A percentile compares a stretch with the other conserved stretches of the same genome.
Evolutionary conservation across 2,329 filamentous ascomycete species (phyloP).

Genomic region (Pyricularia sp.): DNA sequence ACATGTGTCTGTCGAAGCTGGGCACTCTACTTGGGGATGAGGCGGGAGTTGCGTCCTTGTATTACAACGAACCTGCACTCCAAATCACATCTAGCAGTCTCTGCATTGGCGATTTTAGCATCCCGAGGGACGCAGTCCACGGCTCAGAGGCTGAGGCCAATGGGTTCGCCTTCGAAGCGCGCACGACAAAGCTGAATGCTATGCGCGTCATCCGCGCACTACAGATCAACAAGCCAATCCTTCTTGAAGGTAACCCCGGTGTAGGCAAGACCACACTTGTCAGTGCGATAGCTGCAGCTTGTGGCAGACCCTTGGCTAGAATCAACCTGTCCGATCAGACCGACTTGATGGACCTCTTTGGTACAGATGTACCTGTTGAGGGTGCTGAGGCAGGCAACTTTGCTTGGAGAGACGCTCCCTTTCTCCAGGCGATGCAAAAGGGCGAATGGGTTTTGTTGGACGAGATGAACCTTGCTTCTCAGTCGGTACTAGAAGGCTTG

Average conservation of each 20-base stretch:
- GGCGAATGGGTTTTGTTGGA: conserved; percentile 96
- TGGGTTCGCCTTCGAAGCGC: conserved; percentile 71
- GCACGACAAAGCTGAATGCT: conserved; percentile 81
- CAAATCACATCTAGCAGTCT: conserved; percentile 42
- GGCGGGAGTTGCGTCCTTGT: conserved; percentile 53
- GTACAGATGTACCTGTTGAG: conserved; percentile 90
- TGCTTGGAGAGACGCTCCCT: conserved; percentile 91
- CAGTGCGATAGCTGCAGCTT: conserved; percentile 69
- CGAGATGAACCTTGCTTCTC: conserved; percentile 97
- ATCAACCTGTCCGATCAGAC: conserved; percentile 99
- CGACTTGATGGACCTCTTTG: conserved; percentile 94
- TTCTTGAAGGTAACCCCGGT: conserved; percentile 94
- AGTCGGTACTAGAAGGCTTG: conserved; percentile 90
- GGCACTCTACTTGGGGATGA: conserved; percentile 54
- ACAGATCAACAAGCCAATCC: conserved; percentile 80
- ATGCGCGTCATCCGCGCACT: conserved; percentile 86
- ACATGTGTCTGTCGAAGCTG: conserved; percentile 64
- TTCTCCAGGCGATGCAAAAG: conserved; percentile 90
- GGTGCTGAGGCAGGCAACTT: conserved; percentile 87
- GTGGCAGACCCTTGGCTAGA: conserved; percentile 74
- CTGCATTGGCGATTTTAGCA: conserved; percentile 65
- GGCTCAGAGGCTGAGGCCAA: conserved; percentile 28
- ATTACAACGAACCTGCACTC: conserved; percentile 54
- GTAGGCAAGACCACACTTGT: conserved; percentile 96
- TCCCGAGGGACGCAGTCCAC: conserved; percentile 42